A percentile compares a stretch with the other conserved stretches of the same genome.
Evolutionary conservation across 371 early-diverging fungal genomes (phyloP).

Genomic region (Catenaria anguillulae): DNA sequence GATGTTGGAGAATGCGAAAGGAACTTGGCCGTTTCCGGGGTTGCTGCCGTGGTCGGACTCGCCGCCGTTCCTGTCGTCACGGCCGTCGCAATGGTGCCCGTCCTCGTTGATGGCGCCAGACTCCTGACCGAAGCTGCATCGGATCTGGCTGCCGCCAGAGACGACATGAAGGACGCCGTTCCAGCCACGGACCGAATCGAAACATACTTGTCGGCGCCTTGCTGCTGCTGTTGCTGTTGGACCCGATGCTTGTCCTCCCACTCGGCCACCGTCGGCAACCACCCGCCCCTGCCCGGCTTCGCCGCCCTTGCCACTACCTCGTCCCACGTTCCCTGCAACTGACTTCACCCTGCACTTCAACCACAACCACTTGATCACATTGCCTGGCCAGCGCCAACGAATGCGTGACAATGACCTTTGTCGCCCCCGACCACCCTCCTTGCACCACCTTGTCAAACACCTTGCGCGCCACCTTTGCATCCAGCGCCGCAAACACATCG

Average conservation of each 20-base stretch:
- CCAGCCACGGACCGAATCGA: too few species aligned
- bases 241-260: too few species aligned
- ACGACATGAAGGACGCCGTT: too few species aligned
- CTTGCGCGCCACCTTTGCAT: conserved; percentile 24
- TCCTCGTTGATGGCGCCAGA: too few species aligned
- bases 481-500: conserved; percentile 31
- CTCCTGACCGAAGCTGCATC: too few species aligned
- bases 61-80: neutral
- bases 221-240: too few species aligned
- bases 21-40: too few species aligned
- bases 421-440: too few species aligned
- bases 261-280: neutral
- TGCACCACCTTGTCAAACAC: conserved; percentile 21
- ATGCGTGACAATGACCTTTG: conserved; percentile 10
- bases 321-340: conserved; percentile 14
- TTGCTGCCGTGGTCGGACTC: neutral
- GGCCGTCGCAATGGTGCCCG: too few species aligned
- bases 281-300: neutral
- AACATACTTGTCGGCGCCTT: neutral
- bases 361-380: conserved; percentile 13
- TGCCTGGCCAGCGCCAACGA: conserved; percentile 2
- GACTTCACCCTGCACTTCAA: conserved; percentile 5
- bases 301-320: neutral
- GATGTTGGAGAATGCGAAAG: too few species aligned
- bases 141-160: too few species aligned